Evolutionary conservation across 768 basidiomycete species (phyloP), one percentile per base, ranked within the genome.

Genomic region (Phanerochaete sordida): DNA sequence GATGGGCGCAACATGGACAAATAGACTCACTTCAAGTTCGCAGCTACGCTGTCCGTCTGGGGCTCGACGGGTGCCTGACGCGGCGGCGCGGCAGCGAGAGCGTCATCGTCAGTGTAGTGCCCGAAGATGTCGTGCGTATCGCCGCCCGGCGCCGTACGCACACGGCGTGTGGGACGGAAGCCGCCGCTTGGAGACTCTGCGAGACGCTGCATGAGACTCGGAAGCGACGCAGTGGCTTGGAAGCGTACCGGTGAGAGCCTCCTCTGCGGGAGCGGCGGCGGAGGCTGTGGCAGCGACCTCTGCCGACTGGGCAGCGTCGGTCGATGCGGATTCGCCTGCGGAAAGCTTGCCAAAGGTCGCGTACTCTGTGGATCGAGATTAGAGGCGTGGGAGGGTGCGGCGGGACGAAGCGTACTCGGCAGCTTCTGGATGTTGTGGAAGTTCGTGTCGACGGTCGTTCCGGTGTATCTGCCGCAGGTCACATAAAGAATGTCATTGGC

Each of bases 371-470:
- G n/a, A 35, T 6, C 37, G 21, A 26, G 12, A 48, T 49, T 21
- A 52, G 51, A 54, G 51, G 56, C 33, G 70, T 35, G 21, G 23
- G 28, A 11, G 31, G 1, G 23, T 26, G 28, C 45, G 44, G 35
- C 39, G n/a, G 48, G 26, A 57, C 4, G 19, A 43, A 19, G 63
- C 79, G 31, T 76, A 91, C 90, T 81, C 27, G 90, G 90, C 43
- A 92, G 79, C 69, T 91, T 91, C 66, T 79, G 77, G 52, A 92
- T 88, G 66, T 88, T 91, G 43, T 73, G 72, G 65, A 88, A 87
- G 73, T 88, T 88, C 46, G 90, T 81, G 68, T 92, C 90, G 35
- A 91, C 85, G 13, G 90, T 90, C 33, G 80, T 84, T 19, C 87
- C 90, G 35, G 84, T 81, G 68, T 89, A 88, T 72, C 89, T 91